Evolutionary conservation across 2,329 filamentous ascomycete genomes (phyloP), one percentile per base, ranked within the genome.

Genomic region (Chaetothyriales sp.): DNA sequence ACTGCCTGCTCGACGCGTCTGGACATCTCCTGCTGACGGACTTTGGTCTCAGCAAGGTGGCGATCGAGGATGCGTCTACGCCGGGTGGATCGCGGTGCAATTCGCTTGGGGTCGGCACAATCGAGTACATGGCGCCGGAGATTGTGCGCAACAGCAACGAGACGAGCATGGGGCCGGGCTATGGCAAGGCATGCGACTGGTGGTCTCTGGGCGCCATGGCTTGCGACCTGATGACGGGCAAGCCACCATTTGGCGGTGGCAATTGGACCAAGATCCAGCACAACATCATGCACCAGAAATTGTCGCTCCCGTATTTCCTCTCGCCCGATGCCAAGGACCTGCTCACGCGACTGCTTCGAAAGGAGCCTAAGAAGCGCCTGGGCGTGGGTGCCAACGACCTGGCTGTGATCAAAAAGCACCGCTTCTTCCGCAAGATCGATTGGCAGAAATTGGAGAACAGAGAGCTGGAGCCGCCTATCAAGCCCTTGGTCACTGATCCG

Each of bases 51-150:
- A 94, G 86, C 70, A 98, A 98, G 69, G 92, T 96, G 28, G 83
- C 89, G 0, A 77, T 92, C 15, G 82, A 88, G 52, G 80, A 80
- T 43, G 71, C 74, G 42, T 72, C 67, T 66, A 69, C 61, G 20
- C 58, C 60, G 1, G 69, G 78, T 50, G 76, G 78, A 50, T 75
- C 75, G 57, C 75, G 74, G 28, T 95, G 90, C 74, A 86, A 88
- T 68, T 95, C 87, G 43, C 84, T 95, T 58, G 59, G 58, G 10
- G 79, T 95, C 8, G 92, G 92, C 48, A 98, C 92, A 0, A 83
- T 95, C 52, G 92, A 96, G 66, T 98, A 98, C 75, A 98, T 98
- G 92, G 93, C 92, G 0, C 92, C 92, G 0, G 92, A 98, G 69
- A 85, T 98, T 48, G 80, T 98, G 54, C 78, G 82, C 55, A 89